Evolutionary conservation across 148 eudicot genomes (phyloP).

Genomic region (Bassia scoparia): DNA sequence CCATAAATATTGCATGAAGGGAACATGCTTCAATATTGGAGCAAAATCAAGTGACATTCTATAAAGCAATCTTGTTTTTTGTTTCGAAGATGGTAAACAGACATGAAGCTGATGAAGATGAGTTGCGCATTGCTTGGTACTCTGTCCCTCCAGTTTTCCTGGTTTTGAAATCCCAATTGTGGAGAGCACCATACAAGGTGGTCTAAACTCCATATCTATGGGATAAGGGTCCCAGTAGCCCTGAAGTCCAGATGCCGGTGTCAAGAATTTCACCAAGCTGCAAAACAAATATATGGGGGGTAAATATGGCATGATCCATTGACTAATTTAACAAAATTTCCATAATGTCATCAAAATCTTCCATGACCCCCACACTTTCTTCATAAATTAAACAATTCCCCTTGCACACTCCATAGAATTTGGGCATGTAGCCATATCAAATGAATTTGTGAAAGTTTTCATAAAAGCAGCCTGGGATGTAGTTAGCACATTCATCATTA

Average conservation of each 20-base stretch:
- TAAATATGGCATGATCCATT: too few species aligned
- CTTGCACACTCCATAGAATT: too few species aligned
- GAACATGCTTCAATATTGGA: conserved; percentile 72
- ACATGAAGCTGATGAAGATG: conserved; percentile 98
- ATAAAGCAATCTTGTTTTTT: conserved; percentile 81
- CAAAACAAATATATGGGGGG: too few species aligned
- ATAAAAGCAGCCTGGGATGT: background rate
- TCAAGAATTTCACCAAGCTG: conserved; percentile 95
- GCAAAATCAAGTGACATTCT: conserved; percentile 98
- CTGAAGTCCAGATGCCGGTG: conserved; percentile 81
- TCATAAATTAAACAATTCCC: too few species aligned
- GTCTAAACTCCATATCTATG: conserved; percentile 91
- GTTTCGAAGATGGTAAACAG: conserved; percentile 75
- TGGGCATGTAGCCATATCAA: too few species aligned
- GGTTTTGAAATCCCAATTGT: conserved; percentile 97
- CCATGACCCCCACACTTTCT: too few species aligned
- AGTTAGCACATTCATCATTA: background rate
- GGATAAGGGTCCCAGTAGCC: conserved; percentile 99
- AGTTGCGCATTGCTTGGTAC: conserved; percentile 73
- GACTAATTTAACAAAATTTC: too few species aligned
- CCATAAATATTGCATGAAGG: conserved; percentile 82
- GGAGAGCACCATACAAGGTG: conserved; percentile 96
- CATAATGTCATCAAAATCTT: too few species aligned
- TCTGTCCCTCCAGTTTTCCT: conserved; percentile 87
- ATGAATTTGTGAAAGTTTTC: too few species aligned